These are phyloP conservation scores for Colletotrichum cordylinicola DNA, from an alignment of 2,329 filamentous ascomycete genomes.

Conservation along the genomic window DNA sequence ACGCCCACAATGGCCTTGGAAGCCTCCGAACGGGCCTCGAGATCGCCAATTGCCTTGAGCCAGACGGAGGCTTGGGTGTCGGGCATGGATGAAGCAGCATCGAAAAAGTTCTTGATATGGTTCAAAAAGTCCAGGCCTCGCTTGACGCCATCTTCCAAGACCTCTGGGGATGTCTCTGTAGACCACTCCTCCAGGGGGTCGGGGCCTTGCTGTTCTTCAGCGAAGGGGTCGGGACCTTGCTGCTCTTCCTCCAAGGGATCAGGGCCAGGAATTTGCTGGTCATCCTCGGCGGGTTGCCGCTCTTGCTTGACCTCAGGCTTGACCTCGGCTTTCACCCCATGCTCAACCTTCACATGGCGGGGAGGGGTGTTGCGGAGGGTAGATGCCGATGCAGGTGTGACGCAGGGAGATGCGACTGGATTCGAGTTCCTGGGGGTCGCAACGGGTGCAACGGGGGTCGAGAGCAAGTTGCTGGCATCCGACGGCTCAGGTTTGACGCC, in stretches of 20 bases:
- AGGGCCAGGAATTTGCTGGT: too few relatives aligned
- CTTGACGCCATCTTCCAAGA: background rate
- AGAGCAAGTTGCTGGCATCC: background rate
- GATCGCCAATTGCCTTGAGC: constrained; percentile 2
- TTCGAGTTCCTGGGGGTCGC: background rate
- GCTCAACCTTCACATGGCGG: background rate
- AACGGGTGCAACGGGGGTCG: background rate
- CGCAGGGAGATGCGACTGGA: background rate
- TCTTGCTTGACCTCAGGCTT: background rate
- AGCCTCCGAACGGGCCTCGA: constrained; percentile 35
- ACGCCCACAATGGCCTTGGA: constrained; percentile 56
- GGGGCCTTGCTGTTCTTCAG: background rate
- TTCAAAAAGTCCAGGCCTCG: constrained; percentile 7
- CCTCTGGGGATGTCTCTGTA: background rate
- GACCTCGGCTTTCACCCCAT: background rate
- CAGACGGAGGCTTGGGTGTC: background rate
- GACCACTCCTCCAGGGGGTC: constrained; percentile 1
- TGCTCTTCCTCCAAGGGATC: too few relatives aligned
- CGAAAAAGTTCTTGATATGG: background rate
- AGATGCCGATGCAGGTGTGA: background rate
- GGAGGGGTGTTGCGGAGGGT: background rate
- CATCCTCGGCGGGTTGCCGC: too few relatives aligned
- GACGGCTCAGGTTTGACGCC: background rate
- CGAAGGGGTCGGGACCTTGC: background rate
- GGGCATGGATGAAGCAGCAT: background rate